Percentiles rank a stretch among this genome's conserved stretches.
These are phyloP conservation scores for Eremochloa ophiuroides DNA, from an alignment of 176 grass and related monocot genomes.

Conservation along the genomic window DNA sequence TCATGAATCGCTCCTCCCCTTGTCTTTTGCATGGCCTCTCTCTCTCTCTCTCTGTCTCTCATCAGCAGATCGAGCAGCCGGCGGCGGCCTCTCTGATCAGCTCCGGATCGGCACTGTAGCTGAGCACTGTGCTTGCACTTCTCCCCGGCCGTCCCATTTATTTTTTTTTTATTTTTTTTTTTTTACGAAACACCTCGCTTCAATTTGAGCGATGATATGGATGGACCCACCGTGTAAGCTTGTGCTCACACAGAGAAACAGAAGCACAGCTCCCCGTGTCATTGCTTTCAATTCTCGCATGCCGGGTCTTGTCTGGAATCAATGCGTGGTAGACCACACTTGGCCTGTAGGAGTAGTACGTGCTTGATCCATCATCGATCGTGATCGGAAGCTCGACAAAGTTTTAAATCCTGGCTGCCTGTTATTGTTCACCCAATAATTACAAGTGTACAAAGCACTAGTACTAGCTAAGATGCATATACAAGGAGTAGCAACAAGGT, in stretches of 20 bases:
- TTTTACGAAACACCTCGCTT: not conserved
- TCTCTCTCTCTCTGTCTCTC: too few species aligned
- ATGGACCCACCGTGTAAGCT: too few species aligned
- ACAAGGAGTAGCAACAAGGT: not conserved
- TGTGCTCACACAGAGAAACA: too few species aligned
- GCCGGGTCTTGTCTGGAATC: slow-evolving; percentile 20
- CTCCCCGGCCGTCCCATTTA: not conserved
- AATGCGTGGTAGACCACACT: slow-evolving; percentile 20
- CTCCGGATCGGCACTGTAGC: not conserved
- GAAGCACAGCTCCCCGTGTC: slow-evolving; percentile 5
- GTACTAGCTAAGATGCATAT: too few species aligned
- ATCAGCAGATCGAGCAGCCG: not conserved
- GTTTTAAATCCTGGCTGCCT: not conserved
- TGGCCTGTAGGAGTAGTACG: not conserved
- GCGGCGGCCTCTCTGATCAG: not conserved
- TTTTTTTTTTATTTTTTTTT: too few species aligned
- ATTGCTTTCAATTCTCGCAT: slow-evolving; percentile 26
- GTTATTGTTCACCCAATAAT: not conserved
- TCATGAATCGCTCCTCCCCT: slow-evolving; percentile 28
- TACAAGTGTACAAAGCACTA: not conserved
- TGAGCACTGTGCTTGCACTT: slow-evolving; percentile 18
- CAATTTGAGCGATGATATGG: too few species aligned
- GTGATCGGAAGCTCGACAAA: not conserved
- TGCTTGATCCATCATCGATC: not conserved
- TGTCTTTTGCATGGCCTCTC: slow-evolving; percentile 16